A percentile compares a stretch with the other conserved stretches of the same genome.
Evolutionary conservation across 2,329 filamentous ascomycete genomes (phyloP).

Genomic region (Knufia petricola): DNA sequence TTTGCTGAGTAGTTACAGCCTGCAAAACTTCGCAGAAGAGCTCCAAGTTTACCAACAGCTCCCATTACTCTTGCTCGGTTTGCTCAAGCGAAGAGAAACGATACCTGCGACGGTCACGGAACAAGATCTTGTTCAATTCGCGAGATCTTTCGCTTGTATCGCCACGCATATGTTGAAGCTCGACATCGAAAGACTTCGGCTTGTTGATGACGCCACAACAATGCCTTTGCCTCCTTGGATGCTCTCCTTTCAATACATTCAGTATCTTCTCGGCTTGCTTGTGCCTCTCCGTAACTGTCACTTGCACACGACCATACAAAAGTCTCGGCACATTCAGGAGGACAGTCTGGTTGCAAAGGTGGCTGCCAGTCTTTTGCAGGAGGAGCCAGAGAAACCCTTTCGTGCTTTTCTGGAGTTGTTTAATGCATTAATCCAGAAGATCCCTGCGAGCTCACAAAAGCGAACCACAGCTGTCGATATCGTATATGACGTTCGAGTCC

Average conservation of each 20-base stretch:
- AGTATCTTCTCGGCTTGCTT: background rate
- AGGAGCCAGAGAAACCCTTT: conserved; percentile 69
- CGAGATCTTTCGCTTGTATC: conserved; percentile 32
- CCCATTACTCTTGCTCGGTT: conserved; percentile 31
- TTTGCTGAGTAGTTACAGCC: conserved; percentile 28
- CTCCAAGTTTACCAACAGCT: conserved; percentile 38
- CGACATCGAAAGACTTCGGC: conserved; percentile 29
- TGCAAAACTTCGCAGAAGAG: conserved; percentile 31
- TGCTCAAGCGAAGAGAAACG: conserved; percentile 30
- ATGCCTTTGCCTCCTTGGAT: conserved; percentile 9
- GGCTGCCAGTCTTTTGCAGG: conserved; percentile 57
- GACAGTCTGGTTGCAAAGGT: background rate
- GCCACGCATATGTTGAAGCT: conserved; percentile 33
- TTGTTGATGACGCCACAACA: conserved; percentile 11
- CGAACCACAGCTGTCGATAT: background rate
- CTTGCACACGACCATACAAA: background rate
- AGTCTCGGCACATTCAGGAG: background rate
- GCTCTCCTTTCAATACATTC: background rate
- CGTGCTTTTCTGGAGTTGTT: conserved; percentile 59
- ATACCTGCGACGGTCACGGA: conserved; percentile 16
- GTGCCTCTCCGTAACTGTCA: background rate
- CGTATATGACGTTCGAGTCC: background rate
- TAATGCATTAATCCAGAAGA: conserved; percentile 7
- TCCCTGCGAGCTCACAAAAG: background rate
- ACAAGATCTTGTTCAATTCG: conserved; percentile 31